Evolutionary conservation across 2,329 filamentous ascomycete species (phyloP), one percentile per base, ranked within the genome.

Genomic region (Dothiorella sarmentorum): DNA sequence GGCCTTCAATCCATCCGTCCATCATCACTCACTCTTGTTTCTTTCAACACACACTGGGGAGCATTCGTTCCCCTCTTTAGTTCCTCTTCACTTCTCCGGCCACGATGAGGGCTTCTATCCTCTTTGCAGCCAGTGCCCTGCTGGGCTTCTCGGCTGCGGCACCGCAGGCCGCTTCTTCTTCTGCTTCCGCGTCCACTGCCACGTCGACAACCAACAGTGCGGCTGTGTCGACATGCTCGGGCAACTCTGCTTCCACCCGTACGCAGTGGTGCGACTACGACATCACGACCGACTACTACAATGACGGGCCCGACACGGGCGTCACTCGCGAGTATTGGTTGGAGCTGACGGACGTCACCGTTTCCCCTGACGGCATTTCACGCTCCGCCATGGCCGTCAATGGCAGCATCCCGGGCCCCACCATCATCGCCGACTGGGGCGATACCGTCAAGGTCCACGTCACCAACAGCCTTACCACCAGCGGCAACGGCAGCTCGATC

Each of bases 311-410:
- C 1, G 70, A 73, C 29, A 85, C 83, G 0, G 80, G 82, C 10
- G 77, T 84, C 2, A 82, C 81, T 22, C 74, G 83, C 13, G 74
- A 60, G 42, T 85, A 84, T 62, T 78, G 83, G 61, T 82, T 83
- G 60, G 79, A 75, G 4, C 69, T 85, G 59, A 80, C 75, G 58
- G 76, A 81, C 17, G 79, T 75, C 2, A 67, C 71, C 31, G 78
- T 83, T 53, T 77, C 78, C 0, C 82, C 83, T 0, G 85, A 86
- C 65, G 84, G 85, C 17, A 81, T 84, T 59, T 68, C 79, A 59
- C 76, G 70, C 60, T 60, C 31, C 13, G 49, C 33, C 15, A 47
- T 58, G 24, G 45, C 52, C 27, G 55, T 53, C 26, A 40, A 56
- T 38, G 57, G 47, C 4, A 59, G 57, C 38, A 44, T 59, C 10